A percentile compares a stretch with the other conserved stretches of the same genome.
Conservation (phyloP, 2,329 filamentous ascomycete species). For the Penicillium sp. region DNA sequence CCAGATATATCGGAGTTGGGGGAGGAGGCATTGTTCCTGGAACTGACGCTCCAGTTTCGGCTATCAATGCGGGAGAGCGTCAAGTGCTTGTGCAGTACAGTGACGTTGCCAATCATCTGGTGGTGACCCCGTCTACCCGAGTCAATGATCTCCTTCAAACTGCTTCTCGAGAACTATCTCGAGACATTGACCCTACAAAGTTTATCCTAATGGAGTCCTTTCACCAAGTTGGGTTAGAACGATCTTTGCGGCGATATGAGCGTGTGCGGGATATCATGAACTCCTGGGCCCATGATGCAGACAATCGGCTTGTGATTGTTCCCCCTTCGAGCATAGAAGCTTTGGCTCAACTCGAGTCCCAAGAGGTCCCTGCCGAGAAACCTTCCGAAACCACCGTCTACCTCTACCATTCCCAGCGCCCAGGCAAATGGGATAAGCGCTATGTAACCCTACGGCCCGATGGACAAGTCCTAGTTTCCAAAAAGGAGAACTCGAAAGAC, state of each 20-base stretch:
- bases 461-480: constrained; percentile 73
- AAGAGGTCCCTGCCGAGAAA: constrained; percentile 65
- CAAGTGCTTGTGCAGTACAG: constrained; percentile 74
- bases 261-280: constrained; percentile 85
- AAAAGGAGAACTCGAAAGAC: constrained; percentile 73
- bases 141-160: constrained; percentile 72
- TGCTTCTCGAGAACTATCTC: constrained; percentile 65
- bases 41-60: constrained; percentile 77
- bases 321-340: constrained; percentile 59
- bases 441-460: constrained; percentile 73
- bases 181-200: constrained; percentile 65
- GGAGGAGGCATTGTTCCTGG: constrained; percentile 49
- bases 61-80: constrained; percentile 77
- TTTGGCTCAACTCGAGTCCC: constrained; percentile 60
- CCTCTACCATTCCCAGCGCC: constrained; percentile 78
- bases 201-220: constrained; percentile 81
- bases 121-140: constrained; percentile 75
- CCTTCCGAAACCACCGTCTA: constrained; percentile 71
- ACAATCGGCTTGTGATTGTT: constrained; percentile 74
- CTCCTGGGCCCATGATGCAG: constrained; percentile 83
- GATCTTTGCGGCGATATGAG: constrained; percentile 84
- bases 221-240: constrained; percentile 74
- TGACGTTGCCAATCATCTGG: constrained; percentile 70
- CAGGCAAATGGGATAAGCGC: constrained; percentile 87
- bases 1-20: constrained; percentile 26